phyloP scores from a whole-genome alignment of 306 rosid genomes.

The Neltuma alba region DNA sequence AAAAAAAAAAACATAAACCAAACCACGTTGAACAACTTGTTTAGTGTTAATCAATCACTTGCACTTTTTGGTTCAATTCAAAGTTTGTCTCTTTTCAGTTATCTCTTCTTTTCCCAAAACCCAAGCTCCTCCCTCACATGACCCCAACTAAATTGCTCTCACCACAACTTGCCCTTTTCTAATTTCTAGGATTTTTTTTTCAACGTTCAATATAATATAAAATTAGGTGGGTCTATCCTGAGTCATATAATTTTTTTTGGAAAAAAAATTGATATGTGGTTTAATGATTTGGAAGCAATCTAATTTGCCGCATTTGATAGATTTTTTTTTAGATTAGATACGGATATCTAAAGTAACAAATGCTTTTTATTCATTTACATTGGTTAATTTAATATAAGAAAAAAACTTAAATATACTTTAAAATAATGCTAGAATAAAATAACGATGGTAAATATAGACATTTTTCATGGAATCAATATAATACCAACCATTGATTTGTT shows the following conservation, averaged over 20 bases:
- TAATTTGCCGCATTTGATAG: background rate
- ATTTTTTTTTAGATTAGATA: background rate
- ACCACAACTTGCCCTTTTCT: background rate
- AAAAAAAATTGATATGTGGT: too few species aligned
- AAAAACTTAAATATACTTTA: background rate
- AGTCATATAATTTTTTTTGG: background rate
- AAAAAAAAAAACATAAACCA: slow-evolving; percentile 38
- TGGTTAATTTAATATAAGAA: background rate
- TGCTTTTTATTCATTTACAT: background rate
- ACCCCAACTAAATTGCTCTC: background rate
- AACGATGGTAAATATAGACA: background rate
- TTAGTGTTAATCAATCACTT: background rate
- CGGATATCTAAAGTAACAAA: background rate
- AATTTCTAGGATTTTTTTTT: background rate
- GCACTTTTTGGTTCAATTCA: slow-evolving; percentile 42
- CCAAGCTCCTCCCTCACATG: slow-evolving; percentile 12
- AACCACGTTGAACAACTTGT: slow-evolving; percentile 36
- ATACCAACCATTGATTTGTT: background rate
- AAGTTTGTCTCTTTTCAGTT: slow-evolving; percentile 42
- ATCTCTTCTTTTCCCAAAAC: slow-evolving; percentile 35
- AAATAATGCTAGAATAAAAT: background rate
- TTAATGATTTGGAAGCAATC: background rate
- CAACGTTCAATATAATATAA: too few species aligned
- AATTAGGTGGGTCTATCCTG: background rate
- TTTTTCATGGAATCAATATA: background rate